Conservation (phyloP, 1,284 basidiomycete genomes). For the Ustilago bromivora region DNA sequence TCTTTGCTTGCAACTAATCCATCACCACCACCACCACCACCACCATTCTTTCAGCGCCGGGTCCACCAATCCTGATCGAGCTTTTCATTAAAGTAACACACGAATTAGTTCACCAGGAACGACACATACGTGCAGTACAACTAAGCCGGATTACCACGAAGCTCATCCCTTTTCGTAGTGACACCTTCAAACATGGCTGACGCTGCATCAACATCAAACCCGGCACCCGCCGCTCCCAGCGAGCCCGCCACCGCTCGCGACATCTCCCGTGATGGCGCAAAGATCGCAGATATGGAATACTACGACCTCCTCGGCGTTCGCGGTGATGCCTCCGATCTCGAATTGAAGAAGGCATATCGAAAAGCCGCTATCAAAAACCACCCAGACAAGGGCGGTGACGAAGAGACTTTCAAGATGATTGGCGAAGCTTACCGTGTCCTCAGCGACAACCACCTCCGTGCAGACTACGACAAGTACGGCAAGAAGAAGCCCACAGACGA, state of each 20-base stretch:
- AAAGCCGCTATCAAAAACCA: conserved; percentile 92
- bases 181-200: conserved; percentile 37
- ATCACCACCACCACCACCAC: background rate
- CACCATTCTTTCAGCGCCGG: background rate
- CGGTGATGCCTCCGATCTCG: conserved; percentile 74
- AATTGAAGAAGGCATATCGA: conserved; percentile 94
- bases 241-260: conserved; percentile 50
- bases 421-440: conserved; percentile 75
- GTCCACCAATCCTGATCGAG: background rate
- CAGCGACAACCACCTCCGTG: conserved; percentile 79
- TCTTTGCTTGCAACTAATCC: no score
- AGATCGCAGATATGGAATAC: conserved; percentile 69
- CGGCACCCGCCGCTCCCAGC: conserved; percentile 14
- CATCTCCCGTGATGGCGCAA: conserved; percentile 65
- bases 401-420: conserved; percentile 62
- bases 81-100: background rate
- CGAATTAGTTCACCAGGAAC: no score
- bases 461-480: conserved; percentile 95
- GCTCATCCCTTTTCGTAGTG: background rate
- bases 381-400: conserved; percentile 69
- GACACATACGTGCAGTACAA: no score
- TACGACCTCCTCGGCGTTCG: conserved; percentile 69
- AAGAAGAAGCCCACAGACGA: conserved; percentile 74
- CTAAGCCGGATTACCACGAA: no score
- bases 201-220: conserved; percentile 30